Evolutionary conservation across 495 filamentous ascomycete species (phyloP).

Genomic region (Penicillium longicatenatum): DNA sequence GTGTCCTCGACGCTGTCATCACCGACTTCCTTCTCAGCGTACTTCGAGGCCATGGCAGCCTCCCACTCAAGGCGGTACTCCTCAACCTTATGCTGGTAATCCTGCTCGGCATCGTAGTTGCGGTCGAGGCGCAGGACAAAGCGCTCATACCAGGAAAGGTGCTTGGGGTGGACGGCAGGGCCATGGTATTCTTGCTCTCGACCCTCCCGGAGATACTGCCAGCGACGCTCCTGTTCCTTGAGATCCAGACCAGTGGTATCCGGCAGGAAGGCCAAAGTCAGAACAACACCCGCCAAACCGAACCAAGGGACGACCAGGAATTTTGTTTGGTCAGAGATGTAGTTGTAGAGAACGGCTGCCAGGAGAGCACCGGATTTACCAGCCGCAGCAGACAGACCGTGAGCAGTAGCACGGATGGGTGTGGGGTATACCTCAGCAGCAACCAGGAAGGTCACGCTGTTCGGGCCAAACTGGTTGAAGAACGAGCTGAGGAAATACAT

Average conservation of each 20-base stretch:
- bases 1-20: constrained; percentile 33
- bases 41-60: constrained; percentile 48
- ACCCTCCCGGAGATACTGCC: constrained; percentile 74
- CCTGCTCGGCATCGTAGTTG: constrained; percentile 74
- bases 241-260: constrained; percentile 92
- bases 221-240: constrained; percentile 91
- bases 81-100: constrained; percentile 76
- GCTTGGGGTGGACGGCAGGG: constrained; percentile 81
- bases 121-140: constrained; percentile 64
- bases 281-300: constrained; percentile 74
- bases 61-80: constrained; percentile 76
- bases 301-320: constrained; percentile 94
- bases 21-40: constrained; percentile 47
- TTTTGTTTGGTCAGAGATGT: constrained; percentile 73
- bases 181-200: constrained; percentile 81
- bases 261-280: constrained; percentile 80
- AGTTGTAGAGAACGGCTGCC: constrained; percentile 85
- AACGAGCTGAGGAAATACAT: constrained; percentile 92
- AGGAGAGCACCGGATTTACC: constrained; percentile 84
- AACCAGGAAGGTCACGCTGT: constrained; percentile 87
- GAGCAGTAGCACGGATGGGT: constrained; percentile 84
- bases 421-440: constrained; percentile 91
- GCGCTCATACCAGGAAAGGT: constrained; percentile 82
- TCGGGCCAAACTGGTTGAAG: constrained; percentile 97
- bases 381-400: constrained; percentile 82